Evolutionary conservation across 1,284 basidiomycete species (phyloP).

Genomic region (Ganoderma multipileum): DNA sequence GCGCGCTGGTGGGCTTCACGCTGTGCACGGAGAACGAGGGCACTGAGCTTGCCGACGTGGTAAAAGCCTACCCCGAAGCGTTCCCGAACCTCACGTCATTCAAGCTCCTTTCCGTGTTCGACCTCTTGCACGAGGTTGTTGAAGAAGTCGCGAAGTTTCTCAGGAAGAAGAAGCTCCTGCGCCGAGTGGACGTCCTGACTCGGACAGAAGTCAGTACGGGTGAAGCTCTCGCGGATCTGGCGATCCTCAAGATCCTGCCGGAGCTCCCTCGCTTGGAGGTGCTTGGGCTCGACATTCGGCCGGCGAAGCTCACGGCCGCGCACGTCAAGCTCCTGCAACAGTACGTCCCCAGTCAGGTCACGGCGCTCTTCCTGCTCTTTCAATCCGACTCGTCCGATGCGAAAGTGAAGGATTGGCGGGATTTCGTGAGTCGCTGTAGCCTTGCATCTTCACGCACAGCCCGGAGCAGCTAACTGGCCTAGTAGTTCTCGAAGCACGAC

Average conservation of each 20-base stretch:
- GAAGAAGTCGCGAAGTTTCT: conserved; percentile 16
- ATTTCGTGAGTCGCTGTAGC: background rate
- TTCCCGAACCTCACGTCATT: conserved; percentile 25
- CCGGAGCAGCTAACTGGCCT: background rate
- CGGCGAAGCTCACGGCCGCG: background rate
- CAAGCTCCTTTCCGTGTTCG: conserved; percentile 15
- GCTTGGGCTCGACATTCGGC: background rate
- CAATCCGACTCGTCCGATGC: background rate
- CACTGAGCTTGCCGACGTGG: background rate
- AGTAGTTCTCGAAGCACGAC: background rate
- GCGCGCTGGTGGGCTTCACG: background rate
- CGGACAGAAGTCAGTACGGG: background rate
- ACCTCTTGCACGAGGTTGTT: background rate
- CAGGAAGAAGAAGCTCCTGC: conserved; percentile 7
- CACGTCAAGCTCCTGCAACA: conserved; percentile 1
- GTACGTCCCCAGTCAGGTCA: background rate
- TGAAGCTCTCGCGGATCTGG: background rate
- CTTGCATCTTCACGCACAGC: background rate
- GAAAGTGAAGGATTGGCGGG: background rate
- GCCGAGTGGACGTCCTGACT: background rate
- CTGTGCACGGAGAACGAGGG: background rate
- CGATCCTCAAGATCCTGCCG: background rate
- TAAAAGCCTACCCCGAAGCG: background rate
- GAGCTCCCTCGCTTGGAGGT: background rate
- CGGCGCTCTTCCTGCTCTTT: background rate